Conservation (phyloP, 2,329 filamentous ascomycete genomes). For the Pseudogymnoascus pannorum region DNA sequence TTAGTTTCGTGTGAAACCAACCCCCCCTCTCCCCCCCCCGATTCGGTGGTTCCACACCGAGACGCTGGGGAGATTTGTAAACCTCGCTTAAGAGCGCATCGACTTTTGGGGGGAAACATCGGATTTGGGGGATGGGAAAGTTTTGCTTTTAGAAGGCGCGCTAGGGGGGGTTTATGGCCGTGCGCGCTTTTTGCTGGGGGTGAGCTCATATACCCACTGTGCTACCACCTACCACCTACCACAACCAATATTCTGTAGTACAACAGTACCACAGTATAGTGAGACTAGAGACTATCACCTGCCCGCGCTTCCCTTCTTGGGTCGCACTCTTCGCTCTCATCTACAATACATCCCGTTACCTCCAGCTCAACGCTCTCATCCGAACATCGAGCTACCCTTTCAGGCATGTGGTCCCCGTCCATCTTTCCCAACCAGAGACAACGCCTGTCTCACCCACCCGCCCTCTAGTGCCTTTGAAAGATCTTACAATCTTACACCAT, state of each 20-base stretch:
- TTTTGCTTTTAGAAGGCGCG: not conserved
- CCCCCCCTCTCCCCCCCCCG: no score
- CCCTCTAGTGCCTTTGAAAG: not conserved
- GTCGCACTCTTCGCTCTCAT: no score
- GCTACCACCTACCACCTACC: not conserved
- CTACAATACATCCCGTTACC: no score
- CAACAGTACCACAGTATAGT: not conserved
- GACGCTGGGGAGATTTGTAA: not conserved
- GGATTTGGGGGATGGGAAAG: not conserved
- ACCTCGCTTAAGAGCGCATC: not conserved
- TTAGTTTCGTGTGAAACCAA: not conserved
- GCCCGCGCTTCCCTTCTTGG: not conserved
- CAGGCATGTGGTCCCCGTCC: not conserved
- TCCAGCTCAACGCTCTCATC: no score
- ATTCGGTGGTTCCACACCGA: not conserved
- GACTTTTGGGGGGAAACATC: not conserved
- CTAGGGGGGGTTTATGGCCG: not conserved
- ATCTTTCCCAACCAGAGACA: not conserved
- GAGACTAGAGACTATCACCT: not conserved
- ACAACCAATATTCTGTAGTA: not conserved
- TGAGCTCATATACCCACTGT: not conserved
- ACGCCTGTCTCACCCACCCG: not conserved
- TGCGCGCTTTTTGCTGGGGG: not conserved
- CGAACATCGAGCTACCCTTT: not conserved
- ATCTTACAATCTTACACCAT: not conserved